Evolutionary conservation across 225 moss, liverwort and hornwort genomes (phyloP).

Genomic region (Physcomitrium patens): DNA sequence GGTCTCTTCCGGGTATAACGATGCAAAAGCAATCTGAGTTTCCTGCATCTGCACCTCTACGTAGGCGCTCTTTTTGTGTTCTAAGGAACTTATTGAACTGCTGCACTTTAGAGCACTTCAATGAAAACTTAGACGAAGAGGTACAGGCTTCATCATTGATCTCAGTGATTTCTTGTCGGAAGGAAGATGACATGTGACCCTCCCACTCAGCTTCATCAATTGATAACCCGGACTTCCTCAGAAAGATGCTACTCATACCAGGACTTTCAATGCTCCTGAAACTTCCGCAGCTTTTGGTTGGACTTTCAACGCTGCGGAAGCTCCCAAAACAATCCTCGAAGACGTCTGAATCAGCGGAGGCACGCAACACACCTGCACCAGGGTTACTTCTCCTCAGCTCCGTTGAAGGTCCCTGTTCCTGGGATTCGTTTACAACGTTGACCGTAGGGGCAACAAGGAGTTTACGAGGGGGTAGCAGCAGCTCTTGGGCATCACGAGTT

Average conservation of each 20-base stretch:
- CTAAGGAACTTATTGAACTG: constrained; percentile 55
- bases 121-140: constrained; percentile 41
- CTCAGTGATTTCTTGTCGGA: constrained; percentile 34
- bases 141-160: constrained; percentile 38
- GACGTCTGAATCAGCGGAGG: constrained; percentile 40
- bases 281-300: constrained; percentile 37
- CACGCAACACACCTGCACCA: constrained; percentile 28
- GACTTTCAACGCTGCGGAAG: constrained; percentile 46
- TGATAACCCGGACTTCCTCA: constrained; percentile 30
- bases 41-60: constrained; percentile 39
- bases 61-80: constrained; percentile 53
- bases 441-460: constrained; percentile 38
- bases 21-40: constrained; percentile 51
- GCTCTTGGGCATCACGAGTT: constrained; percentile 56
- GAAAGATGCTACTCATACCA: constrained; percentile 29
- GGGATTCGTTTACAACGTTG: constrained; percentile 22
- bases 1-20: constrained; percentile 46
- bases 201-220: constrained; percentile 44
- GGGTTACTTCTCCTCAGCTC: constrained; percentile 33
- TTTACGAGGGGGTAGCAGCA: constrained; percentile 57
- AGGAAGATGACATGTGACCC: constrained; percentile 24
- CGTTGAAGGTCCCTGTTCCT: constrained; percentile 28
- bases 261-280: constrained; percentile 51
- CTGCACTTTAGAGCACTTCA: constrained; percentile 50
- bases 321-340: constrained; percentile 58